Base-by-base conservation (phyloP, 805 yeast species). In the Candida patagonica region DNA sequence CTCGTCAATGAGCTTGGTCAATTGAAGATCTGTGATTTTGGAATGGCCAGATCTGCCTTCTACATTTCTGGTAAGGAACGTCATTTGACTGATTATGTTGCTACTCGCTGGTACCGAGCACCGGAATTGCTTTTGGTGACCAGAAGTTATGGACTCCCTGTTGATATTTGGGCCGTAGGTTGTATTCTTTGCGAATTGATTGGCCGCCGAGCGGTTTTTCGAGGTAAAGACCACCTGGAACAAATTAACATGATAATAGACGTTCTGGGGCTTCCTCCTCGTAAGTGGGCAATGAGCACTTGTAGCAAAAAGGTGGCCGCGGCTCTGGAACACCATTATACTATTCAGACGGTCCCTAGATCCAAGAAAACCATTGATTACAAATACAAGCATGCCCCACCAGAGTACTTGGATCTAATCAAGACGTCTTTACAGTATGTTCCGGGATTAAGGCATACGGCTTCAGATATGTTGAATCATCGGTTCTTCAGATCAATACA, bases 81-180 rank as follows among this genome's bases (percentile, higher is more conserved):
- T 25, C 35, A 43, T 22, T 55, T 57, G 40, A 61, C 65, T 5
- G 43, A 45, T 50, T 88, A 88, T 55, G 96, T 88, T 19, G 96
- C 96, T 0, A 88, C 96, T 0, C 64, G 96, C 42, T 88, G 96
- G 95, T 88, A 88, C 54, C 67, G 97, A 33, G 96, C 96, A 0
- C 97, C 97, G 0, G 97, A 88, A 53, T 66, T 88, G 35, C 73
- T 88, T 32, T 59, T 87, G 25, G 70, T 82, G 8, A 67, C 71
- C 42, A 70, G 67, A 38, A 53, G 50, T 13, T 85, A 85, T 54
- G 70, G 76, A 3, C 80, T 80, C 42, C 68, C 74, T 2, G 80
- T 88, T 35, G 97, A 88, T 57, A 67, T 88, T 66, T 88, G 97
- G 97, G 87, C 96, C 0, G 75, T 80, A 7, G 97, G 96, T 1